Conservation (phyloP, 1,139 yeast species). For the Torulaspora globosa region DNA sequence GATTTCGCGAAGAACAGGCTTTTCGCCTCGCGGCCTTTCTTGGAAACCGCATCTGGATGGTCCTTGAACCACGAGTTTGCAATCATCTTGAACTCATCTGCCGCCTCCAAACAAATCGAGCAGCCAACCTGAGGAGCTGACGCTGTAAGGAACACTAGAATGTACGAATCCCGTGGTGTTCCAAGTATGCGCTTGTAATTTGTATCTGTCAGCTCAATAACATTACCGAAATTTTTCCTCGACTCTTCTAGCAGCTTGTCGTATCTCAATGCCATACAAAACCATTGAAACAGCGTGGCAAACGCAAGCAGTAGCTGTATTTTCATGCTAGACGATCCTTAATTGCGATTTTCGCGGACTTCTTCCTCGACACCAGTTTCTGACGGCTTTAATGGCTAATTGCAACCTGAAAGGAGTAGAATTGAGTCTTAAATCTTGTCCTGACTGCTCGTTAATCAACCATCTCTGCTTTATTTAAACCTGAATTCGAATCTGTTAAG, state of each 20-base stretch:
- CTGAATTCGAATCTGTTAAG: too few species aligned
- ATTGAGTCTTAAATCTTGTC: neutral
- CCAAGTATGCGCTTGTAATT: constrained; percentile 56
- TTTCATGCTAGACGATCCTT: constrained; percentile 4
- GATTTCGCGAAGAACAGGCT: constrained; percentile 67
- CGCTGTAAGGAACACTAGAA: constrained; percentile 69
- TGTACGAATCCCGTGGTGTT: constrained; percentile 64
- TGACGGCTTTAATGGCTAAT: neutral
- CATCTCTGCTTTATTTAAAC: too few species aligned
- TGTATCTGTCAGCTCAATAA: constrained; percentile 54
- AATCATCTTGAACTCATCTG: constrained; percentile 60
- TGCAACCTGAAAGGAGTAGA: neutral
- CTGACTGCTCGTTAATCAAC: neutral
- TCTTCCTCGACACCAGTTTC: neutral
- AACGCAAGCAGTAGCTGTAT: constrained; percentile 6
- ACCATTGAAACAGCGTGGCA: constrained; percentile 9
- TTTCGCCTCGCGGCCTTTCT: constrained; percentile 35
- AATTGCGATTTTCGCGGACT: neutral
- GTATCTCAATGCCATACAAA: constrained; percentile 24
- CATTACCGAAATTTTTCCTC: constrained; percentile 32
- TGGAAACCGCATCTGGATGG: constrained; percentile 44
- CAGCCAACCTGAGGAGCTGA: constrained; percentile 72
- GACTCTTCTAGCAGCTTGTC: constrained; percentile 26
- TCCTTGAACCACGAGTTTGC: constrained; percentile 56
- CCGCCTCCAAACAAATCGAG: constrained; percentile 64